Conservation (phyloP, 345 rosid genomes). For the Mallotus nudiflorus region DNA sequence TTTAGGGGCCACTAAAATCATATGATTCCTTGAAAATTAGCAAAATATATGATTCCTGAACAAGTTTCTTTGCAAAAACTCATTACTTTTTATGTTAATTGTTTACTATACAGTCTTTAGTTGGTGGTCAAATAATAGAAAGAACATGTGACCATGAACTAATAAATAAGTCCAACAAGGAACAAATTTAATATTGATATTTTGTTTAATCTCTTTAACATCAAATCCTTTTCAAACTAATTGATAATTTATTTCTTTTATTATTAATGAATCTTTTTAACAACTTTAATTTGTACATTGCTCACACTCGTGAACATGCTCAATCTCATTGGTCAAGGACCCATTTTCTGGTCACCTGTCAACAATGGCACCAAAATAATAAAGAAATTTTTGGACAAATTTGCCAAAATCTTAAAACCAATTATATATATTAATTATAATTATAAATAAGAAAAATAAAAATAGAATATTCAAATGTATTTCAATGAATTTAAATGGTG, state of each 20-base stretch:
- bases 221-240: background rate
- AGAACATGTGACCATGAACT: slow-evolving; percentile 9
- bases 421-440: slow-evolving; percentile 6
- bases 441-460: background rate
- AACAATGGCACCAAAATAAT: slow-evolving; percentile 15
- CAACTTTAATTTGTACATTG: slow-evolving; percentile 3
- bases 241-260: background rate
- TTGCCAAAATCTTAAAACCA: slow-evolving; percentile 13
- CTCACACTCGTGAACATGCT: slow-evolving; percentile 18
- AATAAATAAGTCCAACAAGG: too few relatives aligned
- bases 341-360: slow-evolving; percentile 25
- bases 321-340: background rate
- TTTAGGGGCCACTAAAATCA: background rate
- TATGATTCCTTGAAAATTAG: background rate
- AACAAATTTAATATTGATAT: background rate
- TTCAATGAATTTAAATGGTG: too few relatives aligned
- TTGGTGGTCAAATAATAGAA: slow-evolving; percentile 9
- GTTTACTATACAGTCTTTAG: background rate
- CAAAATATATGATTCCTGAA: background rate
- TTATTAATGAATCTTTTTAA: background rate
- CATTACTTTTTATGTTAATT: background rate
- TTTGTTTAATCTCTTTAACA: background rate
- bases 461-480: background rate
- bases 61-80: background rate
- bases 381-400: background rate